Conservation (phyloP, 1,284 basidiomycete species). For the Phellinidium pouzarii region DNA sequence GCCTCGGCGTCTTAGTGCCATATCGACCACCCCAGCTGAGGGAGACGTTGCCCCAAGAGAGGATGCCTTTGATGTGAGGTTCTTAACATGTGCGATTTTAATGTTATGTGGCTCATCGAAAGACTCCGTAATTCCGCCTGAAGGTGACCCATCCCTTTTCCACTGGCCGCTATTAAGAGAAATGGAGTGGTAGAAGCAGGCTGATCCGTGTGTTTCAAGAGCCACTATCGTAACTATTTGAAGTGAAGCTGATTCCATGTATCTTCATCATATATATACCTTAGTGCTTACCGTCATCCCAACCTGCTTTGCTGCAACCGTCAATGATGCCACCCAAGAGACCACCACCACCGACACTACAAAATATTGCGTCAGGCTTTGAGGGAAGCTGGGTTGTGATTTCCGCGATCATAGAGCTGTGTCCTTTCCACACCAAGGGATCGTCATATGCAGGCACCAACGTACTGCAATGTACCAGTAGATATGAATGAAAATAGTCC, state of each 20-base stretch:
- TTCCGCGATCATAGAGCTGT: constrained; percentile 63
- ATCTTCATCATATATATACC: constrained; percentile 19
- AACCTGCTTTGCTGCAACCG: constrained; percentile 53
- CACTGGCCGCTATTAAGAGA: constrained; percentile 46
- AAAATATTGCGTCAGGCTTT: constrained; percentile 66
- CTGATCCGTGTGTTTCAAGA: constrained; percentile 62
- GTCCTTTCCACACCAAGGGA: constrained; percentile 62
- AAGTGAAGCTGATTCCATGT: not conserved
- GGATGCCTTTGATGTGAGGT: constrained; percentile 54
- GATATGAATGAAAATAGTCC: not conserved
- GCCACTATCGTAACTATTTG: constrained; percentile 53
- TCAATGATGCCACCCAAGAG: constrained; percentile 60
- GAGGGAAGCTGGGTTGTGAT: constrained; percentile 44
- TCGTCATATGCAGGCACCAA: constrained; percentile 67
- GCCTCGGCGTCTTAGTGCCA: constrained; percentile 53
- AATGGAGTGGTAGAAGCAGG: constrained; percentile 67
- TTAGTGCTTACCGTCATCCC: constrained; percentile 49
- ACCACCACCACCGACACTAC: constrained; percentile 70
- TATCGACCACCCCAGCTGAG: constrained; percentile 49
- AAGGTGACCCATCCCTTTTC: constrained; percentile 9
- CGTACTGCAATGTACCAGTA: constrained; percentile 34
- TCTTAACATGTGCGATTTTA: constrained; percentile 47
- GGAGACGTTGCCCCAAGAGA: constrained; percentile 66
- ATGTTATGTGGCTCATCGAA: constrained; percentile 31
- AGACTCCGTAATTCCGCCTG: constrained; percentile 26